Percentiles rank a stretch among this genome's conserved stretches.
phyloP scores from a whole-genome alignment of 148 eudicot species.

The Chenopodium suecicum region DNA sequence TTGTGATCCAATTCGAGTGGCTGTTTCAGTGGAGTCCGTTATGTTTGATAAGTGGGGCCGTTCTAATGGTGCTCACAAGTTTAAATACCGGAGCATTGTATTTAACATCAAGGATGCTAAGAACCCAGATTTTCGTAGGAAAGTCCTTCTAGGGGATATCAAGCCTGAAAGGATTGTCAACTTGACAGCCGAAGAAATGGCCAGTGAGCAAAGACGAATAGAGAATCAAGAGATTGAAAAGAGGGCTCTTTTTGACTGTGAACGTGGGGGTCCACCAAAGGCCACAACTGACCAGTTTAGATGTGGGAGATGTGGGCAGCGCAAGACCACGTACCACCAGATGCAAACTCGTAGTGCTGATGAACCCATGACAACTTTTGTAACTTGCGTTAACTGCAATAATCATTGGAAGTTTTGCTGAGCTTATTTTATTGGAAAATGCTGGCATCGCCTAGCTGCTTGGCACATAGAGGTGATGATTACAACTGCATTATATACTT shows the following conservation, averaged over 20 bases:
- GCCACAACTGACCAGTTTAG: constrained; percentile 64
- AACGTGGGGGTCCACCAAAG: constrained; percentile 54
- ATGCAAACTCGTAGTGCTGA: constrained; percentile 76
- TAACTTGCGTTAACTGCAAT: constrained; percentile 72
- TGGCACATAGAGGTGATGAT: background rate
- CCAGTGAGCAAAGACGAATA: constrained; percentile 52
- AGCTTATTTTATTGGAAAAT: background rate
- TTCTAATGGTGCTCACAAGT: constrained; percentile 56
- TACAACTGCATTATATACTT: background rate
- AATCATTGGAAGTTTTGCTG: constrained; percentile 76
- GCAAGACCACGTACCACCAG: constrained; percentile 60
- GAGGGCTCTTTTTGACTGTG: constrained; percentile 60
- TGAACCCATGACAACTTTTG: constrained; percentile 78
- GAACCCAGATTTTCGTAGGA: constrained; percentile 66
- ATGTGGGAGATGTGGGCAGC: constrained; percentile 63
- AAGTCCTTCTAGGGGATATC: constrained; percentile 51
- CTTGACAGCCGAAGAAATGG: constrained; percentile 59
- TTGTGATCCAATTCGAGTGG: constrained; percentile 58
- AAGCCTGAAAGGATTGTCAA: constrained; percentile 42
- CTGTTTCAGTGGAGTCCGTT: constrained; percentile 55
- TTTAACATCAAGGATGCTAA: constrained; percentile 61
- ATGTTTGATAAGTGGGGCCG: constrained; percentile 69
- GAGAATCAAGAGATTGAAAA: constrained; percentile 53
- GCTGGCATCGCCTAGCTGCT: background rate
- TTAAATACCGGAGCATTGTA: constrained; percentile 56